Conservation (phyloP, 2,329 filamentous ascomycete genomes). For the Tolypocladium album region DNA sequence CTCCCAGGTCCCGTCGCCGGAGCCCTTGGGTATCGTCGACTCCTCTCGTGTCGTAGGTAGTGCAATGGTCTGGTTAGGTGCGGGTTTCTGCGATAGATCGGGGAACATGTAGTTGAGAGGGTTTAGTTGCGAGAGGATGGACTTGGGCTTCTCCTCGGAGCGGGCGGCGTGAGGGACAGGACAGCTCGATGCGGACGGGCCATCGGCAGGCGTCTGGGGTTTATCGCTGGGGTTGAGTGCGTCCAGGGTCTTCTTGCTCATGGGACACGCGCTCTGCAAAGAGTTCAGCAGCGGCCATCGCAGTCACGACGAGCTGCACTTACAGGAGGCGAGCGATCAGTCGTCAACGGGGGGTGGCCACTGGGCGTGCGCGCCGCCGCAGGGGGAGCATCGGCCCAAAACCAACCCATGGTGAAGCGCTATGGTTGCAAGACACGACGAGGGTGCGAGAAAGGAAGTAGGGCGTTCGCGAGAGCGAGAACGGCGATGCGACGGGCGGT, state of each 20-base stretch:
- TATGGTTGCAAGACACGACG: not conserved
- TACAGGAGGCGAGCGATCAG: slow-evolving; percentile 18
- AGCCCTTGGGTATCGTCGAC: slow-evolving; percentile 85
- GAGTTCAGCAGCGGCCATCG: slow-evolving; percentile 9
- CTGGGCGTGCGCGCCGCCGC: slow-evolving; percentile 20
- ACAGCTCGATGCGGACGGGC: slow-evolving; percentile 25
- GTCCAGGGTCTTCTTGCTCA: slow-evolving; percentile 44
- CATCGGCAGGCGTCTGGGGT: slow-evolving; percentile 8
- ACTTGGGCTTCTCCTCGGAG: slow-evolving; percentile 25
- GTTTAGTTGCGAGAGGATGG: slow-evolving; percentile 46
- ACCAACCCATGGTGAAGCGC: slow-evolving; percentile 44
- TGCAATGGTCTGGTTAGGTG: slow-evolving; percentile 58
- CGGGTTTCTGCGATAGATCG: slow-evolving; percentile 69
- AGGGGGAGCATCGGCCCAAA: slow-evolving; percentile 44
- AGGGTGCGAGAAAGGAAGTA: not conserved
- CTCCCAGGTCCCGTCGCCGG: slow-evolving; percentile 77
- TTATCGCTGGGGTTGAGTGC: slow-evolving; percentile 27
- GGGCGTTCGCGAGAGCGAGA: not conserved
- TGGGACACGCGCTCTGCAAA: slow-evolving; percentile 40
- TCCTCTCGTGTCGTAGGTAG: slow-evolving; percentile 74
- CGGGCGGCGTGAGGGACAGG: slow-evolving; percentile 33
- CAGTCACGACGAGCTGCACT: slow-evolving; percentile 8
- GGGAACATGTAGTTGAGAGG: slow-evolving; percentile 93
- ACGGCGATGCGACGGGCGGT: not conserved
- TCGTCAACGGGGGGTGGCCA: slow-evolving; percentile 18